Percentiles rank a stretch among this genome's conserved stretches.
Conservation (phyloP, 2,329 filamentous ascomycete species). For the Lasiodiplodia gonubiensis region DNA sequence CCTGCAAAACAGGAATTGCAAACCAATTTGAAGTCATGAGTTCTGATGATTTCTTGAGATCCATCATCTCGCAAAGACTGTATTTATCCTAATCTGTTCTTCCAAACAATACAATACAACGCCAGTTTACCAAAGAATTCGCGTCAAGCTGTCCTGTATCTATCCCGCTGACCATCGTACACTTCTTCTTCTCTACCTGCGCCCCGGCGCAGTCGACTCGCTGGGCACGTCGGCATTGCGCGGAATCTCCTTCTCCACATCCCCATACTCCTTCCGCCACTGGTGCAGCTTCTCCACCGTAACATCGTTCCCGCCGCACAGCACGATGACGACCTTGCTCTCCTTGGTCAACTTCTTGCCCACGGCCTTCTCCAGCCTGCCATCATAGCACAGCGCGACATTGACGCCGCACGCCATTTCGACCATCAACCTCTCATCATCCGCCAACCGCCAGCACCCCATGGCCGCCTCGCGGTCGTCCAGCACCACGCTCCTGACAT, state of each 20-base stretch:
- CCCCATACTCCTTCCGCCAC: slow-evolving; percentile 73
- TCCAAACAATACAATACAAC: background rate
- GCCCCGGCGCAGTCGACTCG: slow-evolving; percentile 22
- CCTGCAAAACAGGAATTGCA: background rate
- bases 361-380: slow-evolving; percentile 77
- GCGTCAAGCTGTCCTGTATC: background rate
- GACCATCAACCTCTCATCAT: slow-evolving; percentile 81
- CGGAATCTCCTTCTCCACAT: slow-evolving; percentile 26
- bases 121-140: background rate
- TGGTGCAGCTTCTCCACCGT: slow-evolving; percentile 74
- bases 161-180: background rate
- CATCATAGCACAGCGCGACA: slow-evolving; percentile 58
- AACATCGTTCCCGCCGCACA: slow-evolving; percentile 73
- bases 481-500: slow-evolving; percentile 67
- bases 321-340: slow-evolving; percentile 79
- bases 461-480: slow-evolving; percentile 79
- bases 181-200: background rate
- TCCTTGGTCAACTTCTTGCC: slow-evolving; percentile 84
- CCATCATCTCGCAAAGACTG: background rate
- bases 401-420: slow-evolving; percentile 87
- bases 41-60: background rate
- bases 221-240: slow-evolving; percentile 18
- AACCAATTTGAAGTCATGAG: background rate
- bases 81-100: slow-evolving; percentile 6
- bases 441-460: slow-evolving; percentile 76